A percentile compares a stretch with the other conserved stretches of the same genome.
These are phyloP conservation scores for Spencermartinsiella ligniputridi DNA, from an alignment of 1,139 yeast species.

Conservation along the genomic window DNA sequence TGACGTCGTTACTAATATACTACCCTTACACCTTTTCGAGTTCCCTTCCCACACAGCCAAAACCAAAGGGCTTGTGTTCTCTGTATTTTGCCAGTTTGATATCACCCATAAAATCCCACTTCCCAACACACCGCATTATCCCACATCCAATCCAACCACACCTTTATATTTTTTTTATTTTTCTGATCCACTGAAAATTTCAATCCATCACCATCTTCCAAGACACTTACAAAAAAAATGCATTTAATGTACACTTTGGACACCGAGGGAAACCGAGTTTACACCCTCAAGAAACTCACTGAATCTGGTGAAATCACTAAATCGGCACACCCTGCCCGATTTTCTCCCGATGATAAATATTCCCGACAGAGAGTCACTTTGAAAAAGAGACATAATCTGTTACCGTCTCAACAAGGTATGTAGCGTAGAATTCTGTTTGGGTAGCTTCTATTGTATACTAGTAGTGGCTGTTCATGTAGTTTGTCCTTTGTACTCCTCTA, in stretches of 20 bases:
- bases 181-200: too few relatives aligned
- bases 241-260: slow-evolving; percentile 98
- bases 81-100: too few relatives aligned
- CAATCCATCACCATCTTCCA: too few relatives aligned
- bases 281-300: slow-evolving; percentile 81
- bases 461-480: background rate
- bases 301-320: slow-evolving; percentile 91
- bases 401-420: slow-evolving; percentile 72
- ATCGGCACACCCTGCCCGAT: slow-evolving; percentile 99
- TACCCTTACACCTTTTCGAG: too few relatives aligned
- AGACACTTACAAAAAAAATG: slow-evolving; percentile 45
- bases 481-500: too few relatives aligned
- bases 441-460: background rate
- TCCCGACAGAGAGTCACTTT: slow-evolving; percentile 98
- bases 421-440: slow-evolving; percentile 10
- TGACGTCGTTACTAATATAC: too few relatives aligned
- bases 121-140: too few relatives aligned
- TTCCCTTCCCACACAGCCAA: too few relatives aligned
- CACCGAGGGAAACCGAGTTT: slow-evolving; percentile 90
- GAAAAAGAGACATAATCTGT: slow-evolving; percentile 86
- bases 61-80: too few relatives aligned
- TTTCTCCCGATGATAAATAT: slow-evolving; percentile 98
- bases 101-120: too few relatives aligned
- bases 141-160: too few relatives aligned
- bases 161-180: too few relatives aligned